Conservation (phyloP, 2,329 filamentous ascomycete genomes). For the Aspergillus ibericus region DNA sequence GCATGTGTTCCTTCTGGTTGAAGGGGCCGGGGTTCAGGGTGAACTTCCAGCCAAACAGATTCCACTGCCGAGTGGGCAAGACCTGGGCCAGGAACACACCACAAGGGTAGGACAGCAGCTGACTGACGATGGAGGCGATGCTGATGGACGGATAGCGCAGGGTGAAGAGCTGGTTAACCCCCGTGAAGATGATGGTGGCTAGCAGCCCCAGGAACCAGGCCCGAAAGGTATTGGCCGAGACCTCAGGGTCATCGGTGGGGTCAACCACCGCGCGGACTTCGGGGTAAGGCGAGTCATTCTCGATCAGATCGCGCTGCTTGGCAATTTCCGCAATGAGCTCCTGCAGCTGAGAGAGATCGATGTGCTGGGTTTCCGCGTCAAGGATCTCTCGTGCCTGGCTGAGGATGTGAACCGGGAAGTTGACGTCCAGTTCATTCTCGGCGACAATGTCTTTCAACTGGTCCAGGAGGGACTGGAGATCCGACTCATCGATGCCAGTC, state of each 20-base stretch:
- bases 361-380: conserved; percentile 3
- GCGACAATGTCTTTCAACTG: not conserved
- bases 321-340: not conserved
- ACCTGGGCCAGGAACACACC: conserved; percentile 5
- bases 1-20: conserved; percentile 13
- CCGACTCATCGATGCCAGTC: not conserved
- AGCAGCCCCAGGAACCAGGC: conserved; percentile 47
- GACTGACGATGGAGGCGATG: not conserved
- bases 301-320: not conserved
- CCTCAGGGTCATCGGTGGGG: conserved; percentile 16
- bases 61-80: conserved; percentile 4
- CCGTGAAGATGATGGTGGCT: conserved; percentile 13
- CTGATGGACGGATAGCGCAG: conserved; percentile 13
- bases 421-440: not conserved
- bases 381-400: conserved; percentile 3
- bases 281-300: conserved; percentile 14
- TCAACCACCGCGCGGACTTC: conserved; percentile 21
- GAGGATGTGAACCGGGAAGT: conserved; percentile 6
- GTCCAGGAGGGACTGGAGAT: not conserved
- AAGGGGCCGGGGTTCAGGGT: conserved; percentile 13
- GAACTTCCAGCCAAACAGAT: conserved; percentile 4
- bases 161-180: conserved; percentile 20
- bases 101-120: conserved; percentile 7
- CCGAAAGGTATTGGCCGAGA: conserved; percentile 24
- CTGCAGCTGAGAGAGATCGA: conserved; percentile 2